Conservation (phyloP, 2,329 filamentous ascomycete genomes). For the Aureobasidium vineae region DNA sequence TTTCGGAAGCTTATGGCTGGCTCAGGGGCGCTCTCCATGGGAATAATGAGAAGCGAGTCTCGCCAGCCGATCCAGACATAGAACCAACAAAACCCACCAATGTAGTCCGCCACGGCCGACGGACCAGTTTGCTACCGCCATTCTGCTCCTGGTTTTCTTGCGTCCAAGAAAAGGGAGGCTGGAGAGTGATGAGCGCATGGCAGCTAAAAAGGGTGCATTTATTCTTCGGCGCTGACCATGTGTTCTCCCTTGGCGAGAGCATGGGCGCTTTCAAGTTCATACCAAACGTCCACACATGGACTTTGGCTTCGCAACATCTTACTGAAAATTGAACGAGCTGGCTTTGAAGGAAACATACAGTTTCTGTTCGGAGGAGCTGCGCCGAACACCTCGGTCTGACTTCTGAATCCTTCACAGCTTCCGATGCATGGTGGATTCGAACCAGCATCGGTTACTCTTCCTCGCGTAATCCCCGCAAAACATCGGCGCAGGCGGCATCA, state of each 20-base stretch:
- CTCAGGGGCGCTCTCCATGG: neutral
- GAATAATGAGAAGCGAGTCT: neutral
- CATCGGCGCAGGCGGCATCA: constrained; percentile 13
- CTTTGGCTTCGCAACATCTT: neutral
- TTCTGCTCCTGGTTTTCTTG: neutral
- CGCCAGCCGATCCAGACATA: neutral
- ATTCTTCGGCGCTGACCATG: constrained; percentile 4
- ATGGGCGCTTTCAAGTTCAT: neutral
- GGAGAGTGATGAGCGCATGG: constrained; percentile 16
- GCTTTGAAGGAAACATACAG: neutral
- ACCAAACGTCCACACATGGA: neutral
- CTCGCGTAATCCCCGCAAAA: constrained; percentile 16
- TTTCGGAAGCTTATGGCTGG: neutral
- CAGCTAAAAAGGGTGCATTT: constrained; percentile 4
- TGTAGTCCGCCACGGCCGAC: neutral
- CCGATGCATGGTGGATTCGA: neutral
- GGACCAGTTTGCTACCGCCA: neutral
- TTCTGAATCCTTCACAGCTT: neutral
- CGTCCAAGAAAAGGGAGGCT: neutral
- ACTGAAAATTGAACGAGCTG: neutral
- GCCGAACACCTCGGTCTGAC: neutral
- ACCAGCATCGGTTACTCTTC: constrained; percentile 10
- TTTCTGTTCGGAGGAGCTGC: neutral
- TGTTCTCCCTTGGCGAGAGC: constrained; percentile 14
- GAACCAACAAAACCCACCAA: neutral